Base-by-base conservation (phyloP, 345 rosid genomes). In the Citrus sp. region DNA sequence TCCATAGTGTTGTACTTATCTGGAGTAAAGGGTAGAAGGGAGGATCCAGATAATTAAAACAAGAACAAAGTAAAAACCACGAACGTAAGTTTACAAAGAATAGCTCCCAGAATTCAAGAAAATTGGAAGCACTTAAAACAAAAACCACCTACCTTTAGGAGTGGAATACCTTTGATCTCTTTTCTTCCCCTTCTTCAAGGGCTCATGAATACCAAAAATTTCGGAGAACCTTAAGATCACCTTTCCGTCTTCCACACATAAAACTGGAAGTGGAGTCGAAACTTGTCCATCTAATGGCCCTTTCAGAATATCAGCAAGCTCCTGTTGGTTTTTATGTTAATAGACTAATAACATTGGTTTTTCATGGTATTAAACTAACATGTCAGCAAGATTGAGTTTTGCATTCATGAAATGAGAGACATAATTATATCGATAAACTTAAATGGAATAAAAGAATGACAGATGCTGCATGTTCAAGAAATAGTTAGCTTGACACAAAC, bases 191-290 rank as follows among this genome's bases (percentile, higher is more conserved):
- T 82, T 92, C 90, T 87, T 89, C 80, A 87, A 82, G 76, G 93
- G 92, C 80, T 92, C 92, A 71, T 91, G 95, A 73, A 91, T 87
- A 81, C 94, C 97, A 88, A 96, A 96, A 78, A 96, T 96, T 89
- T 96, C 95, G 21, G 99, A 96, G 86, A 96, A 94, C 60, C 90
- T 88, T 83, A 94, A 86, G 77, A 94, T 92, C 73, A 89, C 98
- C 86, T 81, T 81, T 51, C 95, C 98, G 88, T 92, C 93, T 87
- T 96, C 97, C 77, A 90, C 80, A 81, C 90, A 96, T 81, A 94
- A 84, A 60, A 94, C 86, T 80, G 99, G 98, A 78, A 96, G 85
- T 25, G 93, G 90, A 21, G 92, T 68, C 67, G 88, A 80, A 67
- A 75, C 86, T 79, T 85, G 85, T 78, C 76, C 85, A 80, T 90